phyloP scores from a whole-genome alignment of 768 basidiomycete genomes.

The Lactarius hatsudake region DNA sequence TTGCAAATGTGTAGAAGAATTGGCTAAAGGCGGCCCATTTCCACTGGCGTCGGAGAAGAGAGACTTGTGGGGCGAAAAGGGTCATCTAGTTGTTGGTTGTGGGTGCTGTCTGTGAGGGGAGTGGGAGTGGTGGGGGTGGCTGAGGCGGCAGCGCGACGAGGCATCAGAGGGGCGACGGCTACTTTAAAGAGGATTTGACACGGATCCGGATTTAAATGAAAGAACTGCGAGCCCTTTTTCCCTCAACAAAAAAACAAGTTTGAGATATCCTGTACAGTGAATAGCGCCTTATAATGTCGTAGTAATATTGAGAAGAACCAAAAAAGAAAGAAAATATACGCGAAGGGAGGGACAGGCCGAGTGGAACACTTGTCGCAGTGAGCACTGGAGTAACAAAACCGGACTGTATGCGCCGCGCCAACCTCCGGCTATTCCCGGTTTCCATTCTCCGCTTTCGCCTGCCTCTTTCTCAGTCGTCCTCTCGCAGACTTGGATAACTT shows the following conservation, averaged over 20 bases:
- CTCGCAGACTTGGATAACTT: conserved; percentile 58
- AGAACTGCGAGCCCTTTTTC: not conserved
- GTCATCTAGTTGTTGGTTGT: conserved; percentile 20
- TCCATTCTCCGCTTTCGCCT: conserved; percentile 34
- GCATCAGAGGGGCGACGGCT: conserved; percentile 31
- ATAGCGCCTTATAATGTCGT: not conserved
- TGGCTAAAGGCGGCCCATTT: conserved; percentile 92
- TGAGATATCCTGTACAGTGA: not conserved
- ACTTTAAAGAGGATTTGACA: conserved; percentile 33
- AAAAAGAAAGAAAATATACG: conserved; percentile 4
- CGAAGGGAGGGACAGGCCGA: not conserved
- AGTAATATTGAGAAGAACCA: conserved; percentile 2
- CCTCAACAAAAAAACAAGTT: not conserved
- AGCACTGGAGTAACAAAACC: not conserved
- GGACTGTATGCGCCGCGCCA: not conserved
- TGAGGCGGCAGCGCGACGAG: conserved; percentile 35
- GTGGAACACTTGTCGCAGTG: conserved; percentile 12
- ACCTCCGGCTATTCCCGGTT: conserved; percentile 17
- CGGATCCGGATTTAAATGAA: conserved; percentile 33
- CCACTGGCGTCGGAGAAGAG: conserved; percentile 73
- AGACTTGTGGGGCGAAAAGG: conserved; percentile 39
- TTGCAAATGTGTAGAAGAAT: conserved; percentile 83
- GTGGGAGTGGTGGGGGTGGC: conserved; percentile 25
- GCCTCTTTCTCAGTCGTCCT: conserved; percentile 48
- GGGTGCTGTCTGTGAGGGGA: conserved; percentile 21